Evolutionary conservation across 116 monocot genomes (phyloP), one percentile per base, ranked within the genome.

Genomic region (Cymodocea nodosa): DNA sequence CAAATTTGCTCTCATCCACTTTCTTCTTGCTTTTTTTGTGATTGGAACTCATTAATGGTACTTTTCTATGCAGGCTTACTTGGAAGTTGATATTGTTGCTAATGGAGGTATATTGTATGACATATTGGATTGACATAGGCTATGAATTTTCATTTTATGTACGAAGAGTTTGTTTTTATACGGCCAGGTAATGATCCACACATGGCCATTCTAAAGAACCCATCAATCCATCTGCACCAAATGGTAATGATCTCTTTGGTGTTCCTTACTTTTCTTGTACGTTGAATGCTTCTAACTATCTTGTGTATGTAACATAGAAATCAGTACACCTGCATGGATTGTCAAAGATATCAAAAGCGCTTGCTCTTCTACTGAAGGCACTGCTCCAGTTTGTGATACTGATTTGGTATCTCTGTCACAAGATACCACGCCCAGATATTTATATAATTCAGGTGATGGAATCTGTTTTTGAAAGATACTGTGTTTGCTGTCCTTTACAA

Each of bases 61-160:
- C 6, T 64, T 15, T 19, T 57, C 0, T 68, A 30, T 74, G 51
- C 79, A 94, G 94, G 90, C 84, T 39, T 36, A 81, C 72, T 65
- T 89, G 49, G 84, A 87, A 63, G 94, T 94, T 75, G 90, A 94
- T 65, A 78, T 94, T 66, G 85, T 94, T 48, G 84, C 94, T 50
- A 90, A 94, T 85, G 94, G 87, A 87, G 94, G 94, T 94, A 73
- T 60, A 50, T 9, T 36, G 14, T 25, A 16, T 65, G 56, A 10
- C 14, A 15, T 23, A 18, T 64, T 22, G 0, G 7, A 17, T 25
- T 62, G 17, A 8, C 19, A 13, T 40, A 24, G n/a, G 24, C 22
- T 20, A 50, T 2, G 17, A 1, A 3, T 54, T 59, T 20, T 16
- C 44, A 15, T 54, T 54, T 59, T 22, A 23, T 25, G 20, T 59